phyloP scores from a whole-genome alignment of 2,329 filamentous ascomycete genomes.

The Fusarium staphyleae region DNA sequence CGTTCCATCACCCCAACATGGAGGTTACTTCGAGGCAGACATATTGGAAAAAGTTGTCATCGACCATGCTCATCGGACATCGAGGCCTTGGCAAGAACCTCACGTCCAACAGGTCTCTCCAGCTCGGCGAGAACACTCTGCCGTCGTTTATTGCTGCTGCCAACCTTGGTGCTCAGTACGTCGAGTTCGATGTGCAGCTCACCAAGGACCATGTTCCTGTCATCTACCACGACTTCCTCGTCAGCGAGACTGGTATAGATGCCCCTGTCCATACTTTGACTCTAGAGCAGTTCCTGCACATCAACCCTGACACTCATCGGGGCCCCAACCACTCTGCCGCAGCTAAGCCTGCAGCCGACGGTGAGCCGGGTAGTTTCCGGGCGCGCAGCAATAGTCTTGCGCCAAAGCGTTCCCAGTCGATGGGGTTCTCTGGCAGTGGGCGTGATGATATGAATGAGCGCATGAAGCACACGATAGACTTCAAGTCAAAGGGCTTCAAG shows the following conservation, averaged over 20 bases:
- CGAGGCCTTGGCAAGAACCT: conserved; percentile 90
- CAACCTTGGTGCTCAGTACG: conserved; percentile 82
- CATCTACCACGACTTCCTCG: conserved; percentile 97
- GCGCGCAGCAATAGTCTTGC: conserved; percentile 50
- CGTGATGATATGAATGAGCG: conserved; percentile 69
- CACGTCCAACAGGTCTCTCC: conserved; percentile 81
- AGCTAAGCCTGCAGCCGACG: conserved; percentile 42
- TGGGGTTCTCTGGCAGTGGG: conserved; percentile 57
- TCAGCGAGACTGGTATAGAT: conserved; percentile 97
- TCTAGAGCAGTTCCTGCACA: conserved; percentile 91
- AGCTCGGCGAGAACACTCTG: conserved; percentile 95
- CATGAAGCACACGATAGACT: conserved; percentile 97
- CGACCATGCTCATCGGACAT: conserved; percentile 81
- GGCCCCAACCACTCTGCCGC: conserved; percentile 14
- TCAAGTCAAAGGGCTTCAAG: conserved; percentile 94
- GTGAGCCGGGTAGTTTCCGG: conserved; percentile 39
- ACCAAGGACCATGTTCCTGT: conserved; percentile 99
- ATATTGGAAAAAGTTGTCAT: conserved; percentile 93
- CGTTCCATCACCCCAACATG: conserved; percentile 94
- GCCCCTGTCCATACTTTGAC: conserved; percentile 95
- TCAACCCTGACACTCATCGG: conserved; percentile 65
- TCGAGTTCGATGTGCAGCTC: conserved; percentile 88
- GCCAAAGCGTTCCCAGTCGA: conserved; percentile 61
- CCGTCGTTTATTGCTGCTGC: conserved; percentile 96
- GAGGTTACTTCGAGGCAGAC: conserved; percentile 88